A percentile compares a stretch with the other conserved stretches of the same genome.
Evolutionary conservation across 2,329 filamentous ascomycete species (phyloP).

Genomic region (Colletotrichum limetticola): DNA sequence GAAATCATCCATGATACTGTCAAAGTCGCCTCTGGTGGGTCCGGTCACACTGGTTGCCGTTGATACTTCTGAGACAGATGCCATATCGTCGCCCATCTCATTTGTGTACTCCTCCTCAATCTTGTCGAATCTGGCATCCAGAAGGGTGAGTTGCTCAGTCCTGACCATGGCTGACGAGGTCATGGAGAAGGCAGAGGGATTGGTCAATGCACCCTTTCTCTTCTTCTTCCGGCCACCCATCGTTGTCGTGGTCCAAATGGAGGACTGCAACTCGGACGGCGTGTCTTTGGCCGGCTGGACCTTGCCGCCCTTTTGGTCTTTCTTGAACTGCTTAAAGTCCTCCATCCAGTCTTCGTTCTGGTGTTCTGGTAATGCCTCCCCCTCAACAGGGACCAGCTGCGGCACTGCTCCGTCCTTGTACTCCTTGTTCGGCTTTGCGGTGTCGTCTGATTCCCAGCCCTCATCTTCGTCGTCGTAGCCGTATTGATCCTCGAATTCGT

Average conservation of each 20-base stretch:
- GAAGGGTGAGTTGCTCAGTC: slow-evolving; percentile 84
- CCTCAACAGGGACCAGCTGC: slow-evolving; percentile 57
- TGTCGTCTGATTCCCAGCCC: slow-evolving; percentile 96
- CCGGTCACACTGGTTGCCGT: slow-evolving; percentile 75
- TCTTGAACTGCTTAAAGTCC: slow-evolving; percentile 95
- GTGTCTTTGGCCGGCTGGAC: slow-evolving; percentile 50
- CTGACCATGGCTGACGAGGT: slow-evolving; percentile 87
- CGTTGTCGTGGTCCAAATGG: slow-evolving; percentile 79
- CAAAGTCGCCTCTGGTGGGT: slow-evolving; percentile 81
- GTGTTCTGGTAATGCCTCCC: slow-evolving; percentile 66
- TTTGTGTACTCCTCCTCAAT: slow-evolving; percentile 81
- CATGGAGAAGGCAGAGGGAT: slow-evolving; percentile 90
- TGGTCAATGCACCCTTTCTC: slow-evolving; percentile 92
- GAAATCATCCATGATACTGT: slow-evolving; percentile 93
- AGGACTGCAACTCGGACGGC: slow-evolving; percentile 74
- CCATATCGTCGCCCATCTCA: slow-evolving; percentile 60
- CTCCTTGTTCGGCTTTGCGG: slow-evolving; percentile 78
- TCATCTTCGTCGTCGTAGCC: slow-evolving; percentile 73
- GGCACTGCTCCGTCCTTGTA: slow-evolving; percentile 61
- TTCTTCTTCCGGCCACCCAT: slow-evolving; percentile 89
- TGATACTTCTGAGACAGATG: slow-evolving; percentile 70
- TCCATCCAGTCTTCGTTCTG: slow-evolving; percentile 86
- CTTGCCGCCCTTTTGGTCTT: slow-evolving; percentile 70
- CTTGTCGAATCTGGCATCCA: slow-evolving; percentile 92
- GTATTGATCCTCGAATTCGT: slow-evolving; percentile 78